Base-by-base conservation (phyloP, 345 rosid species). In the Populus alba region DNA sequence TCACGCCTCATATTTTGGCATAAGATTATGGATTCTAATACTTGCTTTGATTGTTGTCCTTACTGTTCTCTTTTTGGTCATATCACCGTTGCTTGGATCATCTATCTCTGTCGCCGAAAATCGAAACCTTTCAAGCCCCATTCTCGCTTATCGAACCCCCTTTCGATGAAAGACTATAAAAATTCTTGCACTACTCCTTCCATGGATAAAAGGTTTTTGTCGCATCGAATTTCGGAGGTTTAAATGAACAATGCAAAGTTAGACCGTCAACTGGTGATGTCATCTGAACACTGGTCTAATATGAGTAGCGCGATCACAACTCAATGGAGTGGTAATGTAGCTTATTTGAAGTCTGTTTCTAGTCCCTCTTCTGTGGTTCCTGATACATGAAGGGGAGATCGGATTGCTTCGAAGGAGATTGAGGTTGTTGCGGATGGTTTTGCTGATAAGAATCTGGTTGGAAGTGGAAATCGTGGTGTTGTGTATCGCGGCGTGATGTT, bases 21-120 rank as follows among this genome's bases (percentile, higher is more conserved):
- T 88, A 78, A 79, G 67, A 53, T 74, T 90, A 68, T 87, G 90
- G 94, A 69, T 94, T 65, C 79, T 89, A 22, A 70, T 94, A 35
- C 68, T 88, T 27, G 75, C 72, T 27, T 71, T 82, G 53, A 17
- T 68, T 27, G 71, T 70, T 55, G 65, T 85, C n/a, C 23, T 86
- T 80, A 17, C 85, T 9, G 45, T 76, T 18, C 25, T 82, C 5
- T n/a, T 85, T 17, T 67, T 88, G 57, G 2, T 39, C 61, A 11
- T 80, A 11, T 80, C 62, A 23, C 79, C n/a, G 68, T 76, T 53
- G 81, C 87, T 45, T 87, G 80, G 77, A 35, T 85, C 78, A 33
- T 86, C 77, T 73, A 66, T 22, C 78, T 35, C 41, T 80, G 70
- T 66, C 85, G 86, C 77, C 69, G 85, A 49, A 81, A 80, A 61